Evolutionary conservation across 2,329 filamentous ascomycete genomes (phyloP).

Genomic region (Sporothrix luriei): DNA sequence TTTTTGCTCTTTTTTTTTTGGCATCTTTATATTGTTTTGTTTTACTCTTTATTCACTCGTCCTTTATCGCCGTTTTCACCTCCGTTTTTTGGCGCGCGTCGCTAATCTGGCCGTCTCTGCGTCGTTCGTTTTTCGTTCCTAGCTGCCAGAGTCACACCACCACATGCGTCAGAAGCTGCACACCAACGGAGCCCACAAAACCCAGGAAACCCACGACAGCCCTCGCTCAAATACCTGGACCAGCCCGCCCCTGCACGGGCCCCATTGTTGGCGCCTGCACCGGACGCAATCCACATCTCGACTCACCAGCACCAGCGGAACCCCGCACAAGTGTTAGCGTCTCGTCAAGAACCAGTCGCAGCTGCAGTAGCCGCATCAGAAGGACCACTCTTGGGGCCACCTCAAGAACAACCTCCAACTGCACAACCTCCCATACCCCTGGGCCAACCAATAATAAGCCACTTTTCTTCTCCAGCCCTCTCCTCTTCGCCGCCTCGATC

Average conservation of each 20-base stretch:
- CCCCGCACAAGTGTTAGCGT: constrained; percentile 29
- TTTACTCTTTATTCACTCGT: background rate
- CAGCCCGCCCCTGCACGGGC: constrained; percentile 28
- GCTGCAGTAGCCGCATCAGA: constrained; percentile 29
- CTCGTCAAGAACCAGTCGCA: constrained; percentile 27
- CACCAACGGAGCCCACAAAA: background rate
- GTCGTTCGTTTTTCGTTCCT: background rate
- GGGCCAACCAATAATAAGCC: constrained; percentile 26
- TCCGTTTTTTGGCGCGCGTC: constrained; percentile 8
- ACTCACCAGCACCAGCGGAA: constrained; percentile 23
- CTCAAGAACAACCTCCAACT: constrained; percentile 6
- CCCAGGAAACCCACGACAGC: constrained; percentile 16
- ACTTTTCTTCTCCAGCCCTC: constrained; percentile 1
- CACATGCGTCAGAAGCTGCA: background rate
- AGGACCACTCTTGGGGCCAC: constrained; percentile 22
- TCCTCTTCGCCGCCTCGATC: constrained; percentile 15
- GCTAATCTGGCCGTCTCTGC: constrained; percentile 16
- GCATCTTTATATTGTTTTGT: background rate
- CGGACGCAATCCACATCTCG: constrained; percentile 29
- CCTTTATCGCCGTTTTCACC: background rate
- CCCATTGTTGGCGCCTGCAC: constrained; percentile 24
- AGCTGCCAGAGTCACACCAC: constrained; percentile 31
- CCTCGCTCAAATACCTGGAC: constrained; percentile 17
- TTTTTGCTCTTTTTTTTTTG: background rate
- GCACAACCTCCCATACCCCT: constrained; percentile 6